phyloP scores from a whole-genome alignment of 2,329 filamentous ascomycete species.

The Penicillium sumatraense region DNA sequence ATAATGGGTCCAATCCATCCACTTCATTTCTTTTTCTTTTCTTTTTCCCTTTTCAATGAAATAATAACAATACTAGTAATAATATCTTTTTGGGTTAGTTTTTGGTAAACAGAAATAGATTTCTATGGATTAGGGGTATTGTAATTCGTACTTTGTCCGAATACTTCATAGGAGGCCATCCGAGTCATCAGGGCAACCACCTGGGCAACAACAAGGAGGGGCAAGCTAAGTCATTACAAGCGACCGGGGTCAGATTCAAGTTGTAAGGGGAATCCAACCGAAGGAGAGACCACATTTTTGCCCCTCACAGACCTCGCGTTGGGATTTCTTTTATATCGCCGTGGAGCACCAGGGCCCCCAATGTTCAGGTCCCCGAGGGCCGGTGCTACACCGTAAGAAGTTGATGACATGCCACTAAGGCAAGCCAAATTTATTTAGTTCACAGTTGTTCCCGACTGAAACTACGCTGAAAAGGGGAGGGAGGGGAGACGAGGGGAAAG shows the following conservation, averaged over 20 bases:
- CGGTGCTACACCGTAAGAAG: slow-evolving; percentile 28
- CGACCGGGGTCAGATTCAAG: neutral
- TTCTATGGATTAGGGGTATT: too few relatives aligned
- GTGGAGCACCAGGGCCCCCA: slow-evolving; percentile 7
- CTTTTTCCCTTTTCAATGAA: too few relatives aligned
- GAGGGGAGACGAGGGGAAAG: slow-evolving; percentile 6
- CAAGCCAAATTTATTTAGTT: slow-evolving; percentile 27
- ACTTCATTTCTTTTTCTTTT: too few relatives aligned
- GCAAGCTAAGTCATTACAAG: neutral
- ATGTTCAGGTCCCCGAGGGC: slow-evolving; percentile 4
- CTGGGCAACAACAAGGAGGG: neutral
- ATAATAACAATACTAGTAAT: too few relatives aligned
- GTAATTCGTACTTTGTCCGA: too few relatives aligned
- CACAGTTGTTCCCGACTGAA: slow-evolving; percentile 21
- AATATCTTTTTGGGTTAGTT: too few relatives aligned
- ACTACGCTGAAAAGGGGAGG: neutral
- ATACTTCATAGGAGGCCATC: neutral
- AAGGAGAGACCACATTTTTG: neutral
- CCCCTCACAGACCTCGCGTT: slow-evolving; percentile 1
- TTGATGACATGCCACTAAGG: slow-evolving; percentile 30
- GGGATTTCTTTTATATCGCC: slow-evolving; percentile 4
- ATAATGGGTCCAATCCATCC: slow-evolving; percentile 2
- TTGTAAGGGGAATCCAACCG: neutral
- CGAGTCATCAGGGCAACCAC: slow-evolving; percentile 8
- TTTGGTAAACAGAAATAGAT: too few relatives aligned